These are phyloP conservation scores for Monosporascus cannonballus DNA, from an alignment of 2,329 filamentous ascomycete species.

Conservation along the genomic window DNA sequence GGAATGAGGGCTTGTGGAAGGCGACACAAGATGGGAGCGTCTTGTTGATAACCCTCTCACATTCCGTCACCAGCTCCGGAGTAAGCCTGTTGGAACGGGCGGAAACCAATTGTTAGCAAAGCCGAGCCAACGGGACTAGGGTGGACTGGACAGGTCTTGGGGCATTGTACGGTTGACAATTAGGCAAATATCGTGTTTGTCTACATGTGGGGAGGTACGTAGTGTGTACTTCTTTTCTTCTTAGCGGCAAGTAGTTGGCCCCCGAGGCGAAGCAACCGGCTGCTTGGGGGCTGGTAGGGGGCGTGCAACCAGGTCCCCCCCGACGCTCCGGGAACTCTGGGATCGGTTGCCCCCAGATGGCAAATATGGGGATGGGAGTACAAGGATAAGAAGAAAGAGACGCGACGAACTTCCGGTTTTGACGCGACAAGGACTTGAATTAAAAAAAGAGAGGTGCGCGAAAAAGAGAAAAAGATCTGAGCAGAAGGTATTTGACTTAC, in stretches of 20 bases:
- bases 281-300: neutral
- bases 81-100: conserved; percentile 36
- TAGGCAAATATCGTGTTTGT: neutral
- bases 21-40: conserved; percentile 56
- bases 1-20: conserved; percentile 57
- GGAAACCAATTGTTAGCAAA: conserved; percentile 16
- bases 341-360: conserved; percentile 1
- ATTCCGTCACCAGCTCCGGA: conserved; percentile 52
- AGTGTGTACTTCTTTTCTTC: neutral
- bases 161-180: neutral
- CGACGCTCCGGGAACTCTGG: neutral
- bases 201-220: neutral
- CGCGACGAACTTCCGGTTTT: neutral
- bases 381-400: conserved; percentile 1
- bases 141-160: conserved; percentile 6
- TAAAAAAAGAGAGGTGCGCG: conserved; percentile 3
- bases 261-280: neutral
- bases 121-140: conserved; percentile 17
- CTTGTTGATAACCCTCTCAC: conserved; percentile 55
- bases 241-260: neutral
- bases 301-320: neutral
- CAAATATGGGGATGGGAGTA: conserved; percentile 1
- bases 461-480: conserved; percentile 2
- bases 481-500: conserved; percentile 34
- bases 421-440: neutral